Evolutionary conservation across 2,329 filamentous ascomycete species (phyloP).

Genomic region (Intubia oerlemansii): DNA sequence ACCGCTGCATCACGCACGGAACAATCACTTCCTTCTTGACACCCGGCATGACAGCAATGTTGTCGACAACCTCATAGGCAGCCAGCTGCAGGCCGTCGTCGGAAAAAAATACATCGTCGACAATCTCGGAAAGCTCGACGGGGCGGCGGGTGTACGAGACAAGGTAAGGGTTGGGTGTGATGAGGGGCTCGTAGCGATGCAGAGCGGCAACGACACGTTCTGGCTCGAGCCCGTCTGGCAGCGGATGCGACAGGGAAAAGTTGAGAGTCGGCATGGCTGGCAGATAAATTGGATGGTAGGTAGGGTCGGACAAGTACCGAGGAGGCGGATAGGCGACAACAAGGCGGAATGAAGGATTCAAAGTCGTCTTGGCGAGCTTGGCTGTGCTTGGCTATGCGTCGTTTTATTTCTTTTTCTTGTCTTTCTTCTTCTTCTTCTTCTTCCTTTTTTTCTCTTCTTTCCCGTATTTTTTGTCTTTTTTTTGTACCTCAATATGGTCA

Average conservation of each 20-base stretch:
- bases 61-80: constrained; percentile 14
- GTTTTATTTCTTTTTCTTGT: too few relatives aligned
- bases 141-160: constrained; percentile 16
- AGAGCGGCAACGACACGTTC: constrained; percentile 17
- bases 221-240: constrained; percentile 19
- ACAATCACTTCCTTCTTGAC: constrained; percentile 19
- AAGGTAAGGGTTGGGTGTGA: constrained; percentile 18
- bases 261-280: constrained; percentile 16
- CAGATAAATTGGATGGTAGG: too few relatives aligned
- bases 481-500: too few relatives aligned
- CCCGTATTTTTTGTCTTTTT: too few relatives aligned
- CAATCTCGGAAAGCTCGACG: constrained; percentile 14
- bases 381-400: too few relatives aligned
- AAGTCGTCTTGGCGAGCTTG: too few relatives aligned
- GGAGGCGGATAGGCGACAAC: too few relatives aligned
- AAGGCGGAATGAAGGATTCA: too few relatives aligned
- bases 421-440: too few relatives aligned
- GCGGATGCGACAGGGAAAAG: constrained; percentile 18
- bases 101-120: constrained; percentile 20
- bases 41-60: constrained; percentile 19
- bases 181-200: constrained; percentile 19
- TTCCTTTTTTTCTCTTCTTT: too few relatives aligned
- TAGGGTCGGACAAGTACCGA: too few relatives aligned
- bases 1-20: constrained; percentile 21
- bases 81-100: constrained; percentile 12